Conservation (phyloP, 2,329 filamentous ascomycete species). For the Fusarium pseudoanthophilum region DNA sequence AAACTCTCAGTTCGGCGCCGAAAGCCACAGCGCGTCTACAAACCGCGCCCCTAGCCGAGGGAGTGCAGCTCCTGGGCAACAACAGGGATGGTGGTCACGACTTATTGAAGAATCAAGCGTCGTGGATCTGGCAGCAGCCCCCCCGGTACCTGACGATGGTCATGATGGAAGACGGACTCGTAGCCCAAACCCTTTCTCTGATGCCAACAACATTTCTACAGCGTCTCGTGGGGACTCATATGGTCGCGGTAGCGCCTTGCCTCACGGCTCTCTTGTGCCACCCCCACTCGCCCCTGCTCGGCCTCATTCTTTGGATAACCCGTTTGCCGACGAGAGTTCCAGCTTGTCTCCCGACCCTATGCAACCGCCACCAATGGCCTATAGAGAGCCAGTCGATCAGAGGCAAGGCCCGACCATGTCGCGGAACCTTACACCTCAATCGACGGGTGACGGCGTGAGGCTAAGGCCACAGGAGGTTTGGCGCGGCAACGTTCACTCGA, state of each 20-base stretch:
- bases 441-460: slow-evolving; percentile 46
- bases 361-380: slow-evolving; percentile 52
- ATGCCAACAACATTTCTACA: slow-evolving; percentile 56
- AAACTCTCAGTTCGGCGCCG: slow-evolving; percentile 61
- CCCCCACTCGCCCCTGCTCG: slow-evolving; percentile 48
- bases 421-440: slow-evolving; percentile 42
- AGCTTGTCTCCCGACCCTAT: slow-evolving; percentile 44
- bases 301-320: slow-evolving; percentile 45
- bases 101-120: slow-evolving; percentile 54
- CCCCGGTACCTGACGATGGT: slow-evolving; percentile 31
- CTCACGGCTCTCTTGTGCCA: slow-evolving; percentile 53
- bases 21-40: slow-evolving; percentile 53
- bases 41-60: slow-evolving; percentile 16
- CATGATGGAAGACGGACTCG: slow-evolving; percentile 21
- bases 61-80: slow-evolving; percentile 10
- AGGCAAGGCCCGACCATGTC: slow-evolving; percentile 60
- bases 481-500: slow-evolving; percentile 69
- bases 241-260: slow-evolving; percentile 57
- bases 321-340: slow-evolving; percentile 63
- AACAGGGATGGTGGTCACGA: slow-evolving; percentile 58
- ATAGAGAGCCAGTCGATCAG: slow-evolving; percentile 59
- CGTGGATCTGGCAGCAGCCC: slow-evolving; percentile 50
- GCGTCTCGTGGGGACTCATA: slow-evolving; percentile 47
- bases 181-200: slow-evolving; percentile 50
- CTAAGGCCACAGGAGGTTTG: slow-evolving; percentile 51